Evolutionary conservation across 1,284 basidiomycete genomes (phyloP), one percentile per base, ranked within the genome.

Genomic region (Anthracocystis setariae): DNA sequence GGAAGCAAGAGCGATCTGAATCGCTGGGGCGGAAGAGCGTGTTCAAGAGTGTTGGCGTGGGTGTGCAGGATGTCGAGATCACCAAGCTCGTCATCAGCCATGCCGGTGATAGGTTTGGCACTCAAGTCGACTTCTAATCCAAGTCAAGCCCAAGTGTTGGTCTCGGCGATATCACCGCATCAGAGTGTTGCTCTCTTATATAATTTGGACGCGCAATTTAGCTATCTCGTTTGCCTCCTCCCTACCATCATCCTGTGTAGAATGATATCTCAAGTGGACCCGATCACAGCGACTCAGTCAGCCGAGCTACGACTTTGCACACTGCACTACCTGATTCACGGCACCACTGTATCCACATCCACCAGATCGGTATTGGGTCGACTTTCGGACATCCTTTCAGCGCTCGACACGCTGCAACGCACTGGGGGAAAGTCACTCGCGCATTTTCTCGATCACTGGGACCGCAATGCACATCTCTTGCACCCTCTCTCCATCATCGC

Each of bases 31-130:
- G 32, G 15, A 37, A 55, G 18, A 64, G 45, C 25, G 46, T 68
- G 17, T 73, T 73, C 52, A 67, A 73, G 25, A 43, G 37, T 8
- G 68, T 71, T 1, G 69, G 69, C 9, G 69, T 72, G 24, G 69
- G 50, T 3, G 42, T 66, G 45, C 69, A 66, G 35, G 69, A 66
- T 51, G 59, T 57, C 0, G 58, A 61, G 33, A 44, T 63, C 8
- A 71, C 68, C 2, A 59, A 59, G 44, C 20, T 60, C 29, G 44
- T 70, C 2, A 57, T 64, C 2, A 3, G 5, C 13, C 2, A 40
- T 5, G 53, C 44, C 20, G 42, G 40, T 3, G 46, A 18, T 2
- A 46, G 24, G 42, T 43, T 66, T 35, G 57, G 47, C 4, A 29
- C 20, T 12, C 18, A 47, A 12, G 56, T 66, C 8, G 40, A n/a